Conservation (phyloP, 2,329 filamentous ascomycete genomes). For the Diplodia seriata region DNA sequence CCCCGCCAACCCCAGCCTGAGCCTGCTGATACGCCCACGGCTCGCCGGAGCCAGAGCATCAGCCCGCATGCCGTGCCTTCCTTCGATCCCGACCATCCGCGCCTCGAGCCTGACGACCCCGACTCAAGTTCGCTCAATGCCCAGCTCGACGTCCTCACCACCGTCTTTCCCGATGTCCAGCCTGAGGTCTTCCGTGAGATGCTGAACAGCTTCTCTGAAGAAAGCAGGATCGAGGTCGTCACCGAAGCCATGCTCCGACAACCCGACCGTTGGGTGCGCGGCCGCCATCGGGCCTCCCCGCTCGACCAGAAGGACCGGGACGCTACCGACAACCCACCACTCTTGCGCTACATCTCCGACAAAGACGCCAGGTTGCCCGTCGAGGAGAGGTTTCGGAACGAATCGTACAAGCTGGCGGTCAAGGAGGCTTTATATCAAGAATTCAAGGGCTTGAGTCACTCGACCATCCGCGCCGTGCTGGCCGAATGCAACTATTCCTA, state of each 20-base stretch:
- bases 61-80: not conserved
- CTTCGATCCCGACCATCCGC: constrained; percentile 13
- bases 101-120: constrained; percentile 55
- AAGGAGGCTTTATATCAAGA: constrained; percentile 73
- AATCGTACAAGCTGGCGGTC: constrained; percentile 72
- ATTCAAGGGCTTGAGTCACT: constrained; percentile 75
- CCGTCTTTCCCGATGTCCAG: constrained; percentile 81
- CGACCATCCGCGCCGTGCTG: constrained; percentile 77
- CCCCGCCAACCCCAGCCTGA: constrained; percentile 6
- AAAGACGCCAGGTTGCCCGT: constrained; percentile 51
- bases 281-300: constrained; percentile 63
- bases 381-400: constrained; percentile 71
- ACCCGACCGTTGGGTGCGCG: constrained; percentile 72
- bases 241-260: constrained; percentile 79
- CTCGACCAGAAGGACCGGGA: constrained; percentile 46
- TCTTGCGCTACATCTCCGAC: constrained; percentile 37
- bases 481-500: constrained; percentile 84
- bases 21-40: not conserved
- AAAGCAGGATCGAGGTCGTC: constrained; percentile 77
- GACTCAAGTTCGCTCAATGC: constrained; percentile 74
- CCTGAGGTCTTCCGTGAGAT: constrained; percentile 84
- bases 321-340: constrained; percentile 39
- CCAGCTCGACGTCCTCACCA: constrained; percentile 70
- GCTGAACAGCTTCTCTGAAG: constrained; percentile 74
- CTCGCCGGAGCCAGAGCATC: constrained; percentile 22